A percentile compares a stretch with the other conserved stretches of the same genome.
phyloP scores from a whole-genome alignment of 2,329 filamentous ascomycete species.

The Ophiocordyceps camponoti-floridani region DNA sequence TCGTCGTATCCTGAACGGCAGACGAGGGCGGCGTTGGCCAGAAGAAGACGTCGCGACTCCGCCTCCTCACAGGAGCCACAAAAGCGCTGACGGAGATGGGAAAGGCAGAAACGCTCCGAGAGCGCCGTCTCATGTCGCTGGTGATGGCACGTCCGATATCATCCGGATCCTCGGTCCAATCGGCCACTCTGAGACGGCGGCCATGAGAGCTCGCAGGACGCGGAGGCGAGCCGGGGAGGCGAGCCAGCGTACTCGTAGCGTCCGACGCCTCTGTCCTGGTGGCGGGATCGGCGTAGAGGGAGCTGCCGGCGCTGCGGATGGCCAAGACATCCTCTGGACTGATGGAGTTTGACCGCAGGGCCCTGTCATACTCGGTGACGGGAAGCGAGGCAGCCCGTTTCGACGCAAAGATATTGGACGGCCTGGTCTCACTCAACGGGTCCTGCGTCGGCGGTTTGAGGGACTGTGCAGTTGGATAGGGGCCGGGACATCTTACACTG shows the following conservation, averaged over 20 bases:
- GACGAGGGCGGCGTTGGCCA: conserved; percentile 35
- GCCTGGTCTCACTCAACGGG: conserved; percentile 19
- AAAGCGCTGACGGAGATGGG: conserved; percentile 17
- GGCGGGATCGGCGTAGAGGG: conserved; percentile 26
- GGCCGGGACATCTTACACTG: conserved; percentile 23
- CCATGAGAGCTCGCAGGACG: conserved; percentile 43
- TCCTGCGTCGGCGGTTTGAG: conserved; percentile 6
- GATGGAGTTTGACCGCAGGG: conserved; percentile 42
- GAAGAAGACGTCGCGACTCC: conserved; percentile 46
- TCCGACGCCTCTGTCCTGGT: conserved; percentile 1
- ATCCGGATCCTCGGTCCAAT: conserved; percentile 24
- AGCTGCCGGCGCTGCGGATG: conserved; percentile 35
- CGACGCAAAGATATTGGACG: conserved; percentile 17
- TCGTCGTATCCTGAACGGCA: conserved; percentile 17
- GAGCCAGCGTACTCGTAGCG: neutral
- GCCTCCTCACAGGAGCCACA: conserved; percentile 22
- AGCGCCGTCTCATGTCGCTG: conserved; percentile 37
- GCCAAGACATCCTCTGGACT: conserved; percentile 35
- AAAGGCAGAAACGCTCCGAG: conserved; percentile 40
- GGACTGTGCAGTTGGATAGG: neutral
- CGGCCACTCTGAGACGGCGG: conserved; percentile 21
- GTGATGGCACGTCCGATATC: conserved; percentile 46
- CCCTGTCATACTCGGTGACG: conserved; percentile 41
- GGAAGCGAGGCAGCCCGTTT: conserved; percentile 42
- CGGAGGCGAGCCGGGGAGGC: conserved; percentile 30